Conservation (phyloP, 768 basidiomycete species). For the Kwoniella europaea region DNA sequence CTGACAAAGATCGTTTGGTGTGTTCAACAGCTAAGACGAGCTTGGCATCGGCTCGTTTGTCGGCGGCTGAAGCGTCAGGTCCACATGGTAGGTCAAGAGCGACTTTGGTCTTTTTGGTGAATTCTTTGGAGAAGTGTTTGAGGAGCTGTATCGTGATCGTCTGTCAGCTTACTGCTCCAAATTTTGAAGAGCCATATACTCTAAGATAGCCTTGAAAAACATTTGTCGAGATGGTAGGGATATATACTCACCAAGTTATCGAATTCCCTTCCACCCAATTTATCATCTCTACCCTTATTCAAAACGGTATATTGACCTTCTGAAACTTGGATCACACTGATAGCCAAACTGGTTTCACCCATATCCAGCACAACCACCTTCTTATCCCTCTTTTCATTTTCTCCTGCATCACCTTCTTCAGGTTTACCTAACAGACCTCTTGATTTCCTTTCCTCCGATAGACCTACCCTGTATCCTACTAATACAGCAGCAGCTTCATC, state of each 20-base stretch:
- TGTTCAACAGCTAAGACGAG: conserved; percentile 89
- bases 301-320: conserved; percentile 59
- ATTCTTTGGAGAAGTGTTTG: conserved; percentile 91
- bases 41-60: conserved; percentile 89
- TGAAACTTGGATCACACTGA: conserved; percentile 54
- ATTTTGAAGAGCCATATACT: no score
- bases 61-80: conserved; percentile 66
- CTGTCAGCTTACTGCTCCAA: no score
- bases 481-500: conserved; percentile 83
- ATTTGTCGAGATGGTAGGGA: neutral
- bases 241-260: conserved; percentile 56
- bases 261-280: conserved; percentile 59
- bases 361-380: conserved; percentile 58
- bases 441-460: conserved; percentile 55
- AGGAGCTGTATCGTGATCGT: conserved; percentile 67
- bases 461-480: conserved; percentile 60
- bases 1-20: conserved; percentile 89
- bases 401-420: conserved; percentile 56
- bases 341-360: conserved; percentile 58
- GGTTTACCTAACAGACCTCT: conserved; percentile 54
- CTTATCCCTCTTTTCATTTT: conserved; percentile 58
- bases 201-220: no score
- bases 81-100: conserved; percentile 66
- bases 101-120: conserved; percentile 91
- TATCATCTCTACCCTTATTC: conserved; percentile 56